phyloP scores from a whole-genome alignment of 371 early-diverging fungal genomes.

The Choanephora cucurbitarum region DNA sequence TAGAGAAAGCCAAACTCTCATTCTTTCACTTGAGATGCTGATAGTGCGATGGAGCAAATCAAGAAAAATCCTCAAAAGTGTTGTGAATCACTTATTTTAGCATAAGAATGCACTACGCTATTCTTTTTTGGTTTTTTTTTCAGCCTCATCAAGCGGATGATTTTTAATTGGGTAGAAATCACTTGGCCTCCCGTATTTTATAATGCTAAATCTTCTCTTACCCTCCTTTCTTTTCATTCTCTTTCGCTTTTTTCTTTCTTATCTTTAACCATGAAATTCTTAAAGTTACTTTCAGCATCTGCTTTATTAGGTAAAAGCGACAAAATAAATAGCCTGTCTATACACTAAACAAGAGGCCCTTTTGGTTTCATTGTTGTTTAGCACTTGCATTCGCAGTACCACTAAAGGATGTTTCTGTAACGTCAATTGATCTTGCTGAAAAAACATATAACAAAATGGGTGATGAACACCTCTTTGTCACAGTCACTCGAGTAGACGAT shows the following conservation, averaged over 20 bases:
- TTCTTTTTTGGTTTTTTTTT: not conserved
- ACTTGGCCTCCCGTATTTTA: not conserved
- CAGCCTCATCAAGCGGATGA: not conserved
- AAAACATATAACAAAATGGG: constrained; percentile 30
- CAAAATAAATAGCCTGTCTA: no score
- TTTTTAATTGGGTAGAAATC: constrained; percentile 10
- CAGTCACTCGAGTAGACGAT: constrained; percentile 72
- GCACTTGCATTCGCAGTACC: constrained; percentile 42
- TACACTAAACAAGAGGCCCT: not conserved
- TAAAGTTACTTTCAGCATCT: constrained; percentile 17
- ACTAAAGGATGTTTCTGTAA: constrained; percentile 48
- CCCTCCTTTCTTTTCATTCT: constrained; percentile 2
- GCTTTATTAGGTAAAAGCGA: constrained; percentile 12
- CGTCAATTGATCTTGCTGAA: constrained; percentile 47
- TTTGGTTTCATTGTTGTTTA: constrained; percentile 3
- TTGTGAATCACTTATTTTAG: no score
- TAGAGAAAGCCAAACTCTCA: no score
- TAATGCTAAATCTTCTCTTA: not conserved
- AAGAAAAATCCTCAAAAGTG: no score
- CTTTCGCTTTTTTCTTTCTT: constrained; percentile 5
- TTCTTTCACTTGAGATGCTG: no score
- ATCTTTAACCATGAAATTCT: constrained; percentile 21
- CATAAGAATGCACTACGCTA: no score
- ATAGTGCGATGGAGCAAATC: no score
- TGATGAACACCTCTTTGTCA: constrained; percentile 54